Percentiles rank a stretch among this genome's conserved stretches.
phyloP scores from a whole-genome alignment of 2,329 filamentous ascomycete genomes.

The Monosporascus sp. region DNA sequence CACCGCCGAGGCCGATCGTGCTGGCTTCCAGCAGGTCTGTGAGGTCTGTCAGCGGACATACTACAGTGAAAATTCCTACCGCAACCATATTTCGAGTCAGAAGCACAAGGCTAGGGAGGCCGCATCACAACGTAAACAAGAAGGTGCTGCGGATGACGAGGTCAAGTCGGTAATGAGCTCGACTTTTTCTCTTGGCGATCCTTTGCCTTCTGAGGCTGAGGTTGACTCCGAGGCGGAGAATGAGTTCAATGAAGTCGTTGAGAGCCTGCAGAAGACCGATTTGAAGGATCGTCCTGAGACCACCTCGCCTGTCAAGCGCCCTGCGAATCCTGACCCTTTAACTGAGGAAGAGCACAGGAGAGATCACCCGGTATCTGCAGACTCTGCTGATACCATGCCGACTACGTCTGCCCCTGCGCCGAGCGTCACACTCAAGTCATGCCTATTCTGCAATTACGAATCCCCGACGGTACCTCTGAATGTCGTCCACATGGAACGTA shows the following conservation, averaged over 20 bases:
- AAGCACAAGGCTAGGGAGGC: conserved; percentile 75
- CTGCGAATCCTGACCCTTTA: conserved; percentile 45
- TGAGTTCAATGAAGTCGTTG: conserved; percentile 72
- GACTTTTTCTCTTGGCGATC: conserved; percentile 85
- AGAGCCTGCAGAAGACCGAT: conserved; percentile 66
- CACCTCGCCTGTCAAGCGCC: conserved; percentile 49
- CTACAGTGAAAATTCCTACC: conserved; percentile 92
- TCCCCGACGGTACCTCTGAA: conserved; percentile 74
- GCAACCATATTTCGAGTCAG: conserved; percentile 85
- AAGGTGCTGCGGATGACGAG: conserved; percentile 55
- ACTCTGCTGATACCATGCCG: conserved; percentile 36
- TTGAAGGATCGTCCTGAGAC: conserved; percentile 29
- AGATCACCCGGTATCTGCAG: conserved; percentile 37
- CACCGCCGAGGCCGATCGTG: conserved; percentile 79
- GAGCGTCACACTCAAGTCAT: conserved; percentile 47
- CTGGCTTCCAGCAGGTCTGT: conserved; percentile 81
- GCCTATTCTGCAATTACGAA: conserved; percentile 88
- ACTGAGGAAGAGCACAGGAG: conserved; percentile 37
- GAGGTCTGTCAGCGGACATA: conserved; percentile 84
- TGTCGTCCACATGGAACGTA: conserved; percentile 81
- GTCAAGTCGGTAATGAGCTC: conserved; percentile 82
- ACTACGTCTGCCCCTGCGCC: conserved; percentile 36
- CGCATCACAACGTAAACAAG: conserved; percentile 33
- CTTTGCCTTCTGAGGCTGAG: conserved; percentile 45
- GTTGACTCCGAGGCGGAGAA: conserved; percentile 65